Evolutionary conservation across 352 stramenopile genomes (phyloP).

Genomic region (Phytopythium oedochilum): DNA sequence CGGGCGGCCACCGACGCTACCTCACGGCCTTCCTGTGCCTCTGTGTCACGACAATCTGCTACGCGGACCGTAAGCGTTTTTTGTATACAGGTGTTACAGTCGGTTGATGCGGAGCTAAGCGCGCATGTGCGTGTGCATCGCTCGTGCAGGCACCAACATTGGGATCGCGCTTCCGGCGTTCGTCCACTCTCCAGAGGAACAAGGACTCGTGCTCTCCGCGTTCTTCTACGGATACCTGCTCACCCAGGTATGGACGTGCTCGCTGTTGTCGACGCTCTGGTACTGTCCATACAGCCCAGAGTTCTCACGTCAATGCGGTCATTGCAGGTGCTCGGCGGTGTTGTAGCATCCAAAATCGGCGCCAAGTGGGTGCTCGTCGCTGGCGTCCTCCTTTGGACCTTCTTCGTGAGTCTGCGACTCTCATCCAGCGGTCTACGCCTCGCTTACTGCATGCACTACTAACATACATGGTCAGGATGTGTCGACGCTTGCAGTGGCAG

Average conservation of each 20-base stretch:
- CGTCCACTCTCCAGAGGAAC: slow-evolving; percentile 62
- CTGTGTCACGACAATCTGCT: slow-evolving; percentile 79
- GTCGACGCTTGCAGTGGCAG: slow-evolving; percentile 61
- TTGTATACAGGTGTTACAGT: too few relatives aligned
- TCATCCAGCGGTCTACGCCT: too few relatives aligned
- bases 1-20: slow-evolving; percentile 48
- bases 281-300: too few relatives aligned
- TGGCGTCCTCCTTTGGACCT: slow-evolving; percentile 78
- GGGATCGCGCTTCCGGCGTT: slow-evolving; percentile 79
- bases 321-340: slow-evolving; percentile 65
- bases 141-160: slow-evolving; percentile 87
- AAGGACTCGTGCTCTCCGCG: slow-evolving; percentile 74
- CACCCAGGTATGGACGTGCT: too few relatives aligned
- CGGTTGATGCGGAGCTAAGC: too few relatives aligned
- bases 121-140: too few relatives aligned
- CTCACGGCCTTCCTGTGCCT: slow-evolving; percentile 70
- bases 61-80: slow-evolving; percentile 61
- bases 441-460: too few relatives aligned
- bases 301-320: too few relatives aligned
- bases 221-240: slow-evolving; percentile 89
- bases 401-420: slow-evolving; percentile 42
- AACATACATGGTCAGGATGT: slow-evolving; percentile 29
- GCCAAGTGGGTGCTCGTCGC: slow-evolving; percentile 70
- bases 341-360: slow-evolving; percentile 61
- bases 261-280: too few relatives aligned